These are phyloP conservation scores for Aspergillus sp. DNA, from an alignment of 2,329 filamentous ascomycete species.

Conservation along the genomic window DNA sequence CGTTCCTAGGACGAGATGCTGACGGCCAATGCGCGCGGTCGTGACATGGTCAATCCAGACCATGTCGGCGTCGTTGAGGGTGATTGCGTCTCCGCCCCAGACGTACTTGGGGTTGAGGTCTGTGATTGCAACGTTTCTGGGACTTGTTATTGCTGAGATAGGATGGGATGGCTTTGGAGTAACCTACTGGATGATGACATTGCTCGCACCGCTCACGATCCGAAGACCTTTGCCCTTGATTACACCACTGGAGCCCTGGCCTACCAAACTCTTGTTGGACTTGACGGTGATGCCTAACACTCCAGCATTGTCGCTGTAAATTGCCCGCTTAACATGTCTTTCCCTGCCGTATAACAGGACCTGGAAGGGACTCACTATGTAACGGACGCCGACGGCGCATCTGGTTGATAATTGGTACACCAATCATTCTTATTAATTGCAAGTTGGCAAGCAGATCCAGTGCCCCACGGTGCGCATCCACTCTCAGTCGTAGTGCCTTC, in stretches of 20 bases:
- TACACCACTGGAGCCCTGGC: constrained; percentile 53
- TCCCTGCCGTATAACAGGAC: constrained; percentile 16
- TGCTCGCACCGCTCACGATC: constrained; percentile 48
- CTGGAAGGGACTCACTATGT: background rate
- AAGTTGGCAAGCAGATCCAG: constrained; percentile 54
- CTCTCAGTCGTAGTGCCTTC: constrained; percentile 45
- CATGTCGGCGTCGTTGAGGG: constrained; percentile 45
- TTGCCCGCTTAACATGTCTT: no score
- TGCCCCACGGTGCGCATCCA: constrained; percentile 60
- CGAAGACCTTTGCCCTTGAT: constrained; percentile 60
- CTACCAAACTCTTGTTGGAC: constrained; percentile 60
- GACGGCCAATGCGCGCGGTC: constrained; percentile 59
- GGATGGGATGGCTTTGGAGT: background rate
- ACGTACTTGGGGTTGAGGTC: constrained; percentile 60
- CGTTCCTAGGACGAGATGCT: constrained; percentile 61
- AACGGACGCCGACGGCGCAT: constrained; percentile 45
- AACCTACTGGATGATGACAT: constrained; percentile 58
- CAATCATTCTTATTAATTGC: constrained; percentile 62
- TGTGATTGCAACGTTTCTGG: constrained; percentile 18
- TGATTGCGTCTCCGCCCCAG: constrained; percentile 62
- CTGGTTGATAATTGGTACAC: constrained; percentile 61
- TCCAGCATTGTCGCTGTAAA: constrained; percentile 50
- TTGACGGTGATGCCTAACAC: constrained; percentile 51
- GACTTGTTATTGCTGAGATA: background rate
- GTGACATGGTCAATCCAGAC: constrained; percentile 56